These are phyloP conservation scores for Silene vulgaris DNA, from an alignment of 179 eudicot species.

Conservation along the genomic window DNA sequence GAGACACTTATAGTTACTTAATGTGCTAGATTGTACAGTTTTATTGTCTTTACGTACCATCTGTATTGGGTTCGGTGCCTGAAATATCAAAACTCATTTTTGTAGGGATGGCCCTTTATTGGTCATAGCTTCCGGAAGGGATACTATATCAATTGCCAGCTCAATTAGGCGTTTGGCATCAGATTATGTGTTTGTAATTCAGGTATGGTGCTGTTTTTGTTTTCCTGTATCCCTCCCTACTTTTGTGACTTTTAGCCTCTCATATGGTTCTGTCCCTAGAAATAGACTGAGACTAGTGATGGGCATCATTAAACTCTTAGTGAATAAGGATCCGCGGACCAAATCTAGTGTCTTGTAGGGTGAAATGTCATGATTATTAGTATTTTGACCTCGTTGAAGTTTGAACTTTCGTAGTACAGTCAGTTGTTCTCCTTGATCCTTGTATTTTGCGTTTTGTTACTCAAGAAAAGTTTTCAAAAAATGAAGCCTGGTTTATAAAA, in stretches of 20 bases:
- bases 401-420: background rate
- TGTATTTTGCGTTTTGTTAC: background rate
- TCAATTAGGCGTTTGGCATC: slow-evolving; percentile 77
- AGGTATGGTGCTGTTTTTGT: slow-evolving; percentile 44
- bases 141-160: slow-evolving; percentile 81
- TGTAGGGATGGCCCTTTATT: slow-evolving; percentile 87
- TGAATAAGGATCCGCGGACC: background rate
- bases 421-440: background rate
- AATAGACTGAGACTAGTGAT: background rate
- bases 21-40: no score
- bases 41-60: no score
- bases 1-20: no score
- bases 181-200: slow-evolving; percentile 81
- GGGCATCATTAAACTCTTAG: slow-evolving; percentile 6
- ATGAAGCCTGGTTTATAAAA: background rate
- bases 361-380: background rate
- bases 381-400: background rate
- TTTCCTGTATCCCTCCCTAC: background rate
- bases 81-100: background rate
- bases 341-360: background rate
- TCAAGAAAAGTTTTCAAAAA: background rate
- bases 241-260: background rate
- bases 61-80: background rate
- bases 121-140: slow-evolving; percentile 94
- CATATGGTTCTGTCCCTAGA: background rate